Percentiles rank a stretch among this genome's conserved stretches.
These are phyloP conservation scores for Gamsiella multidivaricata DNA, from an alignment of 192 early-diverging fungal species.

Conservation along the genomic window DNA sequence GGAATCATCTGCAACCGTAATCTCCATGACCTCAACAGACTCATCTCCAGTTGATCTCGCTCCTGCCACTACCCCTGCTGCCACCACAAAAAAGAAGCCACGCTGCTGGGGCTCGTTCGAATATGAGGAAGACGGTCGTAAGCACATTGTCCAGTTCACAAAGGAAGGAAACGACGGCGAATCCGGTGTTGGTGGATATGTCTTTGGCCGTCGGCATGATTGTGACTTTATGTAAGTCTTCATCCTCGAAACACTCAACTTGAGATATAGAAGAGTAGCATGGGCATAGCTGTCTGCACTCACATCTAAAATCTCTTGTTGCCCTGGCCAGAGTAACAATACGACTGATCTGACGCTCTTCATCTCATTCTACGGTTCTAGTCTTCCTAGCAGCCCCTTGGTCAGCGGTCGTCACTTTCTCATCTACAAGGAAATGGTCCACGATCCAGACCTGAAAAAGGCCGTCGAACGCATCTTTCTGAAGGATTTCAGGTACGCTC, in stretches of 20 bases:
- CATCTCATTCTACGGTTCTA: too few species aligned
- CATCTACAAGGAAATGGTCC: constrained; percentile 45
- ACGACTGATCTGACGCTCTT: too few species aligned
- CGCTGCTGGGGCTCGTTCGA: constrained; percentile 50
- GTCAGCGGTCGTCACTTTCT: constrained; percentile 50
- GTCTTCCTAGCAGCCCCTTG: constrained; percentile 24
- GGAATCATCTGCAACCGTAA: not conserved
- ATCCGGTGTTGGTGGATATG: constrained; percentile 43
- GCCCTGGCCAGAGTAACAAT: too few species aligned
- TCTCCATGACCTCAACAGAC: not conserved
- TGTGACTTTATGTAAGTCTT: constrained; percentile 46
- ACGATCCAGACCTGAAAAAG: constrained; percentile 24
- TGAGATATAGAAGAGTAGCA: too few species aligned
- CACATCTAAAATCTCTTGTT: too few species aligned
- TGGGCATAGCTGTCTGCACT: too few species aligned
- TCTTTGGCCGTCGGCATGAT: constrained; percentile 38
- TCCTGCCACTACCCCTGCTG: too few species aligned
- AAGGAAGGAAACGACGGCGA: constrained; percentile 51
- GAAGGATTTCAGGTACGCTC: constrained; percentile 50
- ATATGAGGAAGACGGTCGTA: constrained; percentile 31
- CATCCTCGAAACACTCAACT: too few species aligned
- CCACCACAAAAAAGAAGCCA: not conserved
- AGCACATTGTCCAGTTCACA: constrained; percentile 37
- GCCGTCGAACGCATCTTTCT: constrained; percentile 47
- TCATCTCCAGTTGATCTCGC: not conserved